phyloP scores from a whole-genome alignment of 495 filamentous ascomycete genomes.

The Aspergillus coremiiformis region DNA sequence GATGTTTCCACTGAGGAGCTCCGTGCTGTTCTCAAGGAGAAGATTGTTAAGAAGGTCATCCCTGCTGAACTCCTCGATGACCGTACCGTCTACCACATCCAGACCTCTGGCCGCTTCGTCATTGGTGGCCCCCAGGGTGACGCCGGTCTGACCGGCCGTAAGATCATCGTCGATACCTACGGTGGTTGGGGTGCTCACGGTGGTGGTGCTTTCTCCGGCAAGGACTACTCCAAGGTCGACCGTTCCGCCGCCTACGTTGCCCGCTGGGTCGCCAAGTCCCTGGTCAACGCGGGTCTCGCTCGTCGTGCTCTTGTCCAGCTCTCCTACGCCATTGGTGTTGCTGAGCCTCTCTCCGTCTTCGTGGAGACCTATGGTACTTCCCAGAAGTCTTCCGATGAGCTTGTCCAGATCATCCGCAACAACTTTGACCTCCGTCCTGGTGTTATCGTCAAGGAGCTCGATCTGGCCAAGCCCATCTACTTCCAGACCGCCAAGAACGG shows the following conservation, averaged over 20 bases:
- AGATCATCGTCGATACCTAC: conserved; percentile 99
- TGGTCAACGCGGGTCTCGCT: conserved; percentile 79
- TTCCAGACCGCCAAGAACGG: conserved; percentile 97
- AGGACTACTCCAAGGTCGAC: conserved; percentile 99
- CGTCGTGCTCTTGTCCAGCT: conserved; percentile 93
- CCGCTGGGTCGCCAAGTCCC: conserved; percentile 98
- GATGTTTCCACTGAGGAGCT: conserved; percentile 88
- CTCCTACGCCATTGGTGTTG: conserved; percentile 97
- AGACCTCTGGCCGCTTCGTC: conserved; percentile 97
- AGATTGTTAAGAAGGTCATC: conserved; percentile 93
- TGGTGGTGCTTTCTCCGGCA: conserved; percentile 99
- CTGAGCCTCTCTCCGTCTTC: conserved; percentile 88
- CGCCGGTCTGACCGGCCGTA: conserved; percentile 95
- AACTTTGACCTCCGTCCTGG: conserved; percentile 98
- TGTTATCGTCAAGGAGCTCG: conserved; percentile 96
- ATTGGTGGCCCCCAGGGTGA: conserved; percentile 99
- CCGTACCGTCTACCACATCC: conserved; percentile 89
- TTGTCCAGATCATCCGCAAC: conserved; percentile 84
- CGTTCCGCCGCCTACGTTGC: conserved; percentile 95
- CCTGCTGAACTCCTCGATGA: conserved; percentile 88
- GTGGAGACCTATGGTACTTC: conserved; percentile 59
- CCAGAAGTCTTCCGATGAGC: conserved; percentile 74
- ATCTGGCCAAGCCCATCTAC: conserved; percentile 95
- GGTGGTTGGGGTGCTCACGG: conserved; percentile 99
- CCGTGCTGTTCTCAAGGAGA: conserved; percentile 91